These are phyloP conservation scores for Botryotinia globosa DNA, from an alignment of 2,329 filamentous ascomycete species.

Conservation along the genomic window DNA sequence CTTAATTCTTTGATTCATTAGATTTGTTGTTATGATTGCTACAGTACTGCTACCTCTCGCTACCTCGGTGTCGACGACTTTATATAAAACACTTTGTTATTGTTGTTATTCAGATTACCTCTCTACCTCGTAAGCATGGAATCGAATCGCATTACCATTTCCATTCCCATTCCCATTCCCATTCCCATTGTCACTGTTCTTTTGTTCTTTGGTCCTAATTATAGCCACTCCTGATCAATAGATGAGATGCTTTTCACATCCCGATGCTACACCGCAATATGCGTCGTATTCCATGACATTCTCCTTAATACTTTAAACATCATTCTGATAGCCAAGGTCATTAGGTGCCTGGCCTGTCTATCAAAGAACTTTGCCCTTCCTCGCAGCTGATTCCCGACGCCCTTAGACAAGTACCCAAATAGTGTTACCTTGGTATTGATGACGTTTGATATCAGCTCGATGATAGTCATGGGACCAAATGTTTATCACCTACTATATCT, in stretches of 20 bases:
- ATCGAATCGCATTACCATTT: neutral
- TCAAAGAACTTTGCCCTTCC: neutral
- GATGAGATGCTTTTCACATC: neutral
- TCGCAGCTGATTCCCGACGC: neutral
- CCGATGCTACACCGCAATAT: neutral
- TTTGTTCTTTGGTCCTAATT: neutral
- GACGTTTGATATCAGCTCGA: neutral
- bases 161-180: too few relatives aligned
- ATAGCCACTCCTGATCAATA: neutral
- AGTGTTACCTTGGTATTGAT: neutral
- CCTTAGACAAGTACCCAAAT: neutral
- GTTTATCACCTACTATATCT: neutral
- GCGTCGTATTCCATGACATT: neutral
- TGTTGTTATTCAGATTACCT: neutral
- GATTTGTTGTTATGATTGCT: neutral
- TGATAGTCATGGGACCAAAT: neutral
- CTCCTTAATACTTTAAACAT: neutral
- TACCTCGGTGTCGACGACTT: neutral
- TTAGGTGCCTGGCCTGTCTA: neutral
- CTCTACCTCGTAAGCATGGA: neutral
- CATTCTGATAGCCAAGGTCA: neutral
- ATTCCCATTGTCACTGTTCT: neutral
- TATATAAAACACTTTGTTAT: neutral
- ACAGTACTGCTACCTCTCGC: neutral
- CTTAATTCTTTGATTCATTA: neutral